Conservation (phyloP, 306 rosid genomes). For the Luffa acutangula region DNA sequence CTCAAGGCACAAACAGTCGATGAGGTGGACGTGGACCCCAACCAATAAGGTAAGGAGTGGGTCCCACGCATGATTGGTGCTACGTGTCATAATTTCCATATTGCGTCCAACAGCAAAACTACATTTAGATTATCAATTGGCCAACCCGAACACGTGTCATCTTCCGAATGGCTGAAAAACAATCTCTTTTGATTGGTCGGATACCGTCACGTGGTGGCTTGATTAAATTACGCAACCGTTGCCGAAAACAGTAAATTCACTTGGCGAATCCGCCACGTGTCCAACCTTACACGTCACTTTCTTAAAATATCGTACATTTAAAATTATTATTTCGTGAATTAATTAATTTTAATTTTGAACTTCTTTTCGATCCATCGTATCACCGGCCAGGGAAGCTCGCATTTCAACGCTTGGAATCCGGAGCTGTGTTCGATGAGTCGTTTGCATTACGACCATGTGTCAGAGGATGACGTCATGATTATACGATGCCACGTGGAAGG, state of each 20-base stretch:
- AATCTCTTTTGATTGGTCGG: not conserved
- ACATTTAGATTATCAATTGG: not conserved
- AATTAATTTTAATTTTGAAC: not conserved
- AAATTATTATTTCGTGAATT: not conserved
- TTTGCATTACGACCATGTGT: not conserved
- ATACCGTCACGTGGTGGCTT: not conserved
- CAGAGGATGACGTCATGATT: not conserved
- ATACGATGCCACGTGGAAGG: slow-evolving; percentile 21
- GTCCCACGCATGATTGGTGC: not conserved
- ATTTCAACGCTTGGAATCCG: not conserved
- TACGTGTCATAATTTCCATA: slow-evolving; percentile 11
- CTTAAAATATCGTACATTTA: slow-evolving; percentile 3
- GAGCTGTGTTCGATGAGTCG: not conserved
- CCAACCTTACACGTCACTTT: slow-evolving; percentile 7
- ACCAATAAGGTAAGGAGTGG: not conserved
- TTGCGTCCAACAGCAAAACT: not conserved
- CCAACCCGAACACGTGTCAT: slow-evolving; percentile 9
- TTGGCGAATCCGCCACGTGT: not conserved
- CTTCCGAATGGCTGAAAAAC: not conserved
- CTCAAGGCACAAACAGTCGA: not conserved
- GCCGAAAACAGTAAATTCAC: slow-evolving; percentile 2
- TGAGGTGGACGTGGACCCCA: not conserved
- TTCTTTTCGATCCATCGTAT: not conserved
- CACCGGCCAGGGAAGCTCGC: slow-evolving; percentile 2
- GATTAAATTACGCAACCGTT: not conserved